These are phyloP conservation scores for Colletotrichum liriopes DNA, from an alignment of 2,329 filamentous ascomycete genomes.

Conservation along the genomic window DNA sequence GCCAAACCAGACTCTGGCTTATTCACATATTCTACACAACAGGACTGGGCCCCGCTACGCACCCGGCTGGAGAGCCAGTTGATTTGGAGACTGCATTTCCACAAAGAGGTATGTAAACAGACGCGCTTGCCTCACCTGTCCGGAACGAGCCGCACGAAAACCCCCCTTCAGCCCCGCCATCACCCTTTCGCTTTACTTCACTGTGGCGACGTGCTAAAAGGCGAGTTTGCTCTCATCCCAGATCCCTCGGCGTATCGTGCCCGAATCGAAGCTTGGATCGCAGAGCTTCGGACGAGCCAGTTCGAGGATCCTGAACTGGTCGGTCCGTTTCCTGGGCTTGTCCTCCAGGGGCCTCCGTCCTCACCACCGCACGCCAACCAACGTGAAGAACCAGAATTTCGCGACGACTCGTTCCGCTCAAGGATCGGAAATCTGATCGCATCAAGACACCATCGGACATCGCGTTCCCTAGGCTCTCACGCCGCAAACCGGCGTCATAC, in stretches of 20 bases:
- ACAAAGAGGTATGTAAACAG: conserved; percentile 35
- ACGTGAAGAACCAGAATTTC: conserved; percentile 2
- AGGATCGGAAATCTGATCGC: conserved; percentile 7
- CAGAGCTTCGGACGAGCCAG: conserved; percentile 19
- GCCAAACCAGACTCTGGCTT: conserved; percentile 2
- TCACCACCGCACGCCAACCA: neutral
- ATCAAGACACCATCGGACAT: neutral
- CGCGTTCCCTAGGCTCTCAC: neutral
- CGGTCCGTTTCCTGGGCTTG: conserved; percentile 34
- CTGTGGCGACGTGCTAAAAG: conserved; percentile 16
- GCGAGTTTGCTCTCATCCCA: neutral
- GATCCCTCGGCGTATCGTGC: conserved; percentile 22
- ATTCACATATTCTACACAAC: conserved; percentile 18
- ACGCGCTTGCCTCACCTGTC: neutral
- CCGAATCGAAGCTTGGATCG: conserved; percentile 38
- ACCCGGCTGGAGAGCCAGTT: neutral
- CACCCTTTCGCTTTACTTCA: neutral
- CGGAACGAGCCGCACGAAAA: neutral
- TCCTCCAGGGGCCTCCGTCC: conserved; percentile 3
- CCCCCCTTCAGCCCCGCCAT: neutral
- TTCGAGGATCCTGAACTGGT: conserved; percentile 40
- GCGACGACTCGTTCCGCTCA: conserved; percentile 30
- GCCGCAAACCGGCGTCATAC: neutral
- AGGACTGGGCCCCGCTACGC: neutral
- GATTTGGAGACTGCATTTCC: conserved; percentile 23